Base-by-base conservation (phyloP, 495 filamentous ascomycete species). In the Neurospora sp. region DNA sequence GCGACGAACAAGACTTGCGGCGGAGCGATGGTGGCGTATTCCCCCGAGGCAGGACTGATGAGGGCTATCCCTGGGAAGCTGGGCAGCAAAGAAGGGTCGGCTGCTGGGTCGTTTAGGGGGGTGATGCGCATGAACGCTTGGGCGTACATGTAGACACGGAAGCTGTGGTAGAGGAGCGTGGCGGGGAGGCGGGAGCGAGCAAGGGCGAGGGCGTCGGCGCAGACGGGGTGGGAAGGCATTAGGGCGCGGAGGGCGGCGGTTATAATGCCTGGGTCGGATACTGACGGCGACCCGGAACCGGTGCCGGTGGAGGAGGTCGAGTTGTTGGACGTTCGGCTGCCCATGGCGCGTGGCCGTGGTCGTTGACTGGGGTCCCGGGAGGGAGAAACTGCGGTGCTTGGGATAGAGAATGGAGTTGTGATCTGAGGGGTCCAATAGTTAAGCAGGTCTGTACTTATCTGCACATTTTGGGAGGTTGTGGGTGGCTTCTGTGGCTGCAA, bases 131-230 rank as follows among this genome's bases (percentile, higher is more conserved):
- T 75, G 27, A 84, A 75, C 10, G 74, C 73, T 65, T 81, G 70
- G 18, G 83, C 80, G 74, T 82, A 82, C 44, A 83, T 74, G 72
- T 77, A 87, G 53, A 83, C 80, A n/a, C 84, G 81, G 73, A 85
- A 74, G 76, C 81, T 84, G 75, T 86, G 85, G 74, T 85, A 81
- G 12, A 85, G 75, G 68, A 86, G 82, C 9, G 80, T 75, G 4
- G 82, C 78, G 3, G 83, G 81, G 3, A 86, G 80, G 0, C 71
- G 70, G 0, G 74, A 44, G 61, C 75, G 74, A 44, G 81, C 80
- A 18, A 80, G 61, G 0, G 75, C 39, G 37, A 81, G 77, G n/a
- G 80, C 77, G n/a, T 80, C 77, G 59, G 71, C 70, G 38, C 76
- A 77, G 3, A 73, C 77, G 5, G 78, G 76, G 44, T 80, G 78